Evolutionary conservation across 257 asterid genomes (phyloP), one percentile per base, ranked within the genome.

Genomic region (Handroanthus guayacan): DNA sequence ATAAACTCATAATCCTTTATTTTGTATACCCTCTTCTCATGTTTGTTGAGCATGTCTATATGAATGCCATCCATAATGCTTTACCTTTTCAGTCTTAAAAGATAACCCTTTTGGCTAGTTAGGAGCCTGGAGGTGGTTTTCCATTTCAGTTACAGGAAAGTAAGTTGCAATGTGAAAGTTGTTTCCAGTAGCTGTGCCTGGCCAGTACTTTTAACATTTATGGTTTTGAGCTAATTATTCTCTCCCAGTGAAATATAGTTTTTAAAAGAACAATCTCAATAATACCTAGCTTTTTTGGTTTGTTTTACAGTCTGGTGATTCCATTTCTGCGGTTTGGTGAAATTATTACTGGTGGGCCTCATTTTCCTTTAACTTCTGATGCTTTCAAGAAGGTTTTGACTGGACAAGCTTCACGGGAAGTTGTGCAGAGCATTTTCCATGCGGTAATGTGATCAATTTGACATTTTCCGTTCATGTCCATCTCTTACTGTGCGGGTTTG

Each of bases 241-340:
- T 57, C 34, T 14, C 34, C 50, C 55, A 55, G 16, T 55, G 64
- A 66, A 58, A 63, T 61, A 37, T 51, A 56, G 60, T 60, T 65
- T 34, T 66, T 67, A 60, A 71, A 38, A 0, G 41, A 75, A 62
- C 18, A 74, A 77, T 39, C 68, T 55, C 67, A 38, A 11, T 0
- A 7, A 72, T 62, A 51, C 74, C 76, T 62, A 79, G 61, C 12
- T 12, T 66, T 62, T 56, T 72, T 34, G 43, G 51, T 75, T 13
- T 71, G 41, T 39, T 60, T 20, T 79, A 67, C 86, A 92, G 99
- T 83, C 81, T 95, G 88, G 82, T 95, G 73, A 71, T 95, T 78
- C 93, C 97, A 56, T 95, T 95, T 85, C 86, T 95, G 50, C 93
- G 98, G 38, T 82, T 95, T 64, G 99, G 98, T 9, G 98, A 95